Evolutionary conservation across 2,329 filamentous ascomycete genomes (phyloP).

Genomic region (Trichophyton benhamiae): DNA sequence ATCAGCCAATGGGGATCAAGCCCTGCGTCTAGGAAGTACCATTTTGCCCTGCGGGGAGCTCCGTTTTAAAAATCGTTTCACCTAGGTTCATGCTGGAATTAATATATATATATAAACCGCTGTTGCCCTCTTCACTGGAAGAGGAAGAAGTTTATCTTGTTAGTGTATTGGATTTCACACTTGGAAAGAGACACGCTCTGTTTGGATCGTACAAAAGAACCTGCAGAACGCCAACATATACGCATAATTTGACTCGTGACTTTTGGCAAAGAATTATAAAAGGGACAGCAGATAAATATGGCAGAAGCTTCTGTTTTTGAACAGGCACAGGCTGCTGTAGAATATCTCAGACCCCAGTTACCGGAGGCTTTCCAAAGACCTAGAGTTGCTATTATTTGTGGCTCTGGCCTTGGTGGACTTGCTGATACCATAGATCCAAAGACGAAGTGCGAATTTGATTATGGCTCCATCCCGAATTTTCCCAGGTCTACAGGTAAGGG

Average conservation of each 20-base stretch:
- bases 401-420: conserved; percentile 51
- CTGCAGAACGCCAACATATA: not conserved
- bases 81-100: too few species aligned
- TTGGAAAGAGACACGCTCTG: not conserved
- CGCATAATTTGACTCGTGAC: not conserved
- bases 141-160: not conserved
- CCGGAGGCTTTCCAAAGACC: conserved; percentile 41
- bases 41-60: conserved; percentile 1
- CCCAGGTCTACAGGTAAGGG: conserved; percentile 46
- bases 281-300: conserved; percentile 6
- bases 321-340: conserved; percentile 37
- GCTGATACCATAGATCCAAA: conserved; percentile 34
- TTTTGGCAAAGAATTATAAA: not conserved
- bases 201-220: not conserved
- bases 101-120: not conserved
- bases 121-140: not conserved
- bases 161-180: not conserved
- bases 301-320: conserved; percentile 8
- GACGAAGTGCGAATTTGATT: conserved; percentile 41
- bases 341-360: conserved; percentile 39
- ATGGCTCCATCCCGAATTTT: conserved; percentile 50
- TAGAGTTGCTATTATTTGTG: conserved; percentile 51
- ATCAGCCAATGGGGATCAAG: not conserved
- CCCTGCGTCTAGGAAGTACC: not conserved
- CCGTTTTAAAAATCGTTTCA: not conserved